phyloP scores from a whole-genome alignment of 2,329 filamentous ascomycete genomes.

The Arthroderma sp. region DNA sequence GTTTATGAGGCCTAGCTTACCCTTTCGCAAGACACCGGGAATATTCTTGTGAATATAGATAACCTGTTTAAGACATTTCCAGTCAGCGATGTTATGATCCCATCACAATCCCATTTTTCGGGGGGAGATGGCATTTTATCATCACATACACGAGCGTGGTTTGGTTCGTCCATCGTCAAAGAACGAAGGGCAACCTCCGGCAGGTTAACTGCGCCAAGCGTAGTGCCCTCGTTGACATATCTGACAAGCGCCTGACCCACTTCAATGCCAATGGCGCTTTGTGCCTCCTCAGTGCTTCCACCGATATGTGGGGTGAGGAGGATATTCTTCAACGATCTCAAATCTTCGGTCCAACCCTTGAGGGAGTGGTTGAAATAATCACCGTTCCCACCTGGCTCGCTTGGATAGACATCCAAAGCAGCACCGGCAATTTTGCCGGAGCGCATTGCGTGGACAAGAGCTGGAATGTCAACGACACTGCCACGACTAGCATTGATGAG shows the following conservation, averaged over 20 bases:
- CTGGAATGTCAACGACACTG: slow-evolving; percentile 85
- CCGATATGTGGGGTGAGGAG: slow-evolving; percentile 96
- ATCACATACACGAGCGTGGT: slow-evolving; percentile 61
- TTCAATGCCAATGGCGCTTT: slow-evolving; percentile 89
- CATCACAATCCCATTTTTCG: too few species aligned
- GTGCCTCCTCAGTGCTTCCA: slow-evolving; percentile 93
- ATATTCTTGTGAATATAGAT: slow-evolving; percentile 97
- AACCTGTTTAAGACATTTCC: slow-evolving; percentile 36
- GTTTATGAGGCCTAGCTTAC: slow-evolving; percentile 27
- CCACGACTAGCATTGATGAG: slow-evolving; percentile 93
- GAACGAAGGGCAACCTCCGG: slow-evolving; percentile 86
- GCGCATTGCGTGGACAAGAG: slow-evolving; percentile 75
- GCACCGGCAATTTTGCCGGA: slow-evolving; percentile 80
- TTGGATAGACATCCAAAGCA: slow-evolving; percentile 90
- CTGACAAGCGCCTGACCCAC: slow-evolving; percentile 76
- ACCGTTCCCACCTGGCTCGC: slow-evolving; percentile 86
- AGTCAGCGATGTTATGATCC: too few species aligned
- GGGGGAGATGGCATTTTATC: neutral
- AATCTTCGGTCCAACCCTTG: slow-evolving; percentile 73
- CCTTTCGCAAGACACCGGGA: slow-evolving; percentile 80
- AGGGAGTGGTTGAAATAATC: slow-evolving; percentile 81
- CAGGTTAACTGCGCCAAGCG: slow-evolving; percentile 85
- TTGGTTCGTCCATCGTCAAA: slow-evolving; percentile 76
- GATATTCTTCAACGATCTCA: slow-evolving; percentile 75
- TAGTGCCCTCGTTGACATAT: slow-evolving; percentile 92